Conservation (phyloP, 345 rosid genomes). For the Pseudoturritis turrita region DNA sequence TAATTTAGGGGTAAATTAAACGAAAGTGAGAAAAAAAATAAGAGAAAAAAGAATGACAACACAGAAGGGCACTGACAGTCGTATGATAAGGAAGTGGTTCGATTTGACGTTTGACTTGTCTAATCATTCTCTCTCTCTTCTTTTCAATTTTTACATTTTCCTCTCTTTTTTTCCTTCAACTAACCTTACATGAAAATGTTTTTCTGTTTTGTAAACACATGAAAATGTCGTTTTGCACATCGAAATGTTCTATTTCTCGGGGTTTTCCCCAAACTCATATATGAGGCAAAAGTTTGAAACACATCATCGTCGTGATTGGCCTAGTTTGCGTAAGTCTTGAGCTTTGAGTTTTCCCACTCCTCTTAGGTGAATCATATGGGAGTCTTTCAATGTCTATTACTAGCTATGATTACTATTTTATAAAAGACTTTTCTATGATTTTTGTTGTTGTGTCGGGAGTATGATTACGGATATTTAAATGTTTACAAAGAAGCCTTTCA, state of each 20-base stretch:
- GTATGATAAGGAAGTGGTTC: slow-evolving; percentile 82
- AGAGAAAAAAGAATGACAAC: slow-evolving; percentile 63
- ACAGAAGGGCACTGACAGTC: slow-evolving; percentile 87
- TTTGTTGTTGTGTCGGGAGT: background rate
- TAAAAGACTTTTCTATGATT: too few relatives aligned
- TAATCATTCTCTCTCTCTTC: slow-evolving; percentile 44
- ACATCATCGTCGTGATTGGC: slow-evolving; percentile 5
- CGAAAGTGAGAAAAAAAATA: background rate
- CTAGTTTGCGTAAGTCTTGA: slow-evolving; percentile 13
- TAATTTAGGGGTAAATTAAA: slow-evolving; percentile 12
- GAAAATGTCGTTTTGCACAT: background rate
- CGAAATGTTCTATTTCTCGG: background rate
- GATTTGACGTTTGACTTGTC: slow-evolving; percentile 99
- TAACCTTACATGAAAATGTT: background rate
- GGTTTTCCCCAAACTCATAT: background rate
- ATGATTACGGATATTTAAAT: background rate
- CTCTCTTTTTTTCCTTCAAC: background rate
- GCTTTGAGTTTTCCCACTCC: background rate
- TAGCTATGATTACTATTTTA: background rate
- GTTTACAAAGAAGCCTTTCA: too few relatives aligned
- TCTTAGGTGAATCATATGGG: slow-evolving; percentile 3
- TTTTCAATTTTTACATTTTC: background rate
- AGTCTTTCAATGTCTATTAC: background rate
- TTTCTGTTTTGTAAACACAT: background rate
- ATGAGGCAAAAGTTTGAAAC: background rate